phyloP scores from a whole-genome alignment of 108 stramenopile species.

The Fistulifera solaris region DNA sequence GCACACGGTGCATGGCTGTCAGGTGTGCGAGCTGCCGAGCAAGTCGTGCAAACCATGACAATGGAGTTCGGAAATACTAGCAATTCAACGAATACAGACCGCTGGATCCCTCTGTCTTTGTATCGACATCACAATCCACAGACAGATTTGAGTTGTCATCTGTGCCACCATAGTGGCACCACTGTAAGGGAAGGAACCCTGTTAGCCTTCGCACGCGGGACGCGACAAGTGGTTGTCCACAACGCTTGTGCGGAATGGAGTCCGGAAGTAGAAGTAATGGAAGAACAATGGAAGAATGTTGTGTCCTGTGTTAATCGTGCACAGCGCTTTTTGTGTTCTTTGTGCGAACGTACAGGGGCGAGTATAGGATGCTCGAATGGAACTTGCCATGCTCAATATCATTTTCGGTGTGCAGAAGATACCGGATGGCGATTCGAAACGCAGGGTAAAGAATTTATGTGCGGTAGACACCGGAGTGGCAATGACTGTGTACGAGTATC shows the following conservation, averaged over 20 bases:
- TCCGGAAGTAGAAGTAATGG: slow-evolving; percentile 43
- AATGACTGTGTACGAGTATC: slow-evolving; percentile 28
- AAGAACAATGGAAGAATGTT: slow-evolving; percentile 44
- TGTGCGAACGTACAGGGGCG: slow-evolving; percentile 33
- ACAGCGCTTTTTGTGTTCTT: slow-evolving; percentile 16
- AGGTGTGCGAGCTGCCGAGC: slow-evolving; percentile 55
- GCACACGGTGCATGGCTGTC: slow-evolving; percentile 74
- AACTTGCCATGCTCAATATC: slow-evolving; percentile 28
- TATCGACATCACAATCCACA: slow-evolving; percentile 34
- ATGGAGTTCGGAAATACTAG: slow-evolving; percentile 3
- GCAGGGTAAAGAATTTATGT: slow-evolving; percentile 43
- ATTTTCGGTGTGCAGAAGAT: slow-evolving; percentile 45
- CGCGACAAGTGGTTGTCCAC: slow-evolving; percentile 38
- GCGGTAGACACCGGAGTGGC: slow-evolving; percentile 25
- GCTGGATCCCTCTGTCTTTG: slow-evolving; percentile 29
- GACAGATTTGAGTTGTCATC: slow-evolving; percentile 20
- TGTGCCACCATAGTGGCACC: slow-evolving; percentile 32
- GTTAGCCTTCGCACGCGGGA: slow-evolving; percentile 40
- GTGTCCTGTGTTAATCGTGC: slow-evolving; percentile 41
- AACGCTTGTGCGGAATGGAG: slow-evolving; percentile 42
- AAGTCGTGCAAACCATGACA: slow-evolving; percentile 28
- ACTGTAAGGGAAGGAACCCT: slow-evolving; percentile 32
- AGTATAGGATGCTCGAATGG: slow-evolving; percentile 38
- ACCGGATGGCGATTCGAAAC: slow-evolving; percentile 52
- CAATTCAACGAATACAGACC: slow-evolving; percentile 21